Base-by-base conservation (phyloP, 176 grass and related monocot species). In the Raddia guianensis region DNA sequence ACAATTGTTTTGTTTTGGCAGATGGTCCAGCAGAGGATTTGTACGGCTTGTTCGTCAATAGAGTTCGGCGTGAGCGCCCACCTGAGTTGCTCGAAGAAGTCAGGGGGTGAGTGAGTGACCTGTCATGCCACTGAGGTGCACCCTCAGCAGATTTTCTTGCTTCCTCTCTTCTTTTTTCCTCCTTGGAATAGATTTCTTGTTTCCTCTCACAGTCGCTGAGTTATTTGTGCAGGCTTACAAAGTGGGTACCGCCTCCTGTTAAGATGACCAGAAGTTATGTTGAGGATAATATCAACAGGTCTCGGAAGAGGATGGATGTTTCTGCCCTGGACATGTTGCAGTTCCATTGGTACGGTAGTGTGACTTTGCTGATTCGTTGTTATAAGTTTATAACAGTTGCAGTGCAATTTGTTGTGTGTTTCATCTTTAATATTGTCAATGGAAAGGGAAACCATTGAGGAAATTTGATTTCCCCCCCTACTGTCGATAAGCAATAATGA, bases 21-120 rank as follows among this genome's bases (percentile, higher is more conserved):
- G 96, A 98, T 87, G 92, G 95, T 5, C 92, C 92, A 0, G 92
- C 96, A n/a, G 96, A 98, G 84, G 96, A 98, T 82, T 43, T 98
- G 20, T 98, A 95, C 7, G 92, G 96, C 50, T 75, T 98, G 53
- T 95, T 98, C 65, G 93, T 95, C 64, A 95, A 98, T 19, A 90
- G 37, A 72, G 88, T 98, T 14, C 88, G 90, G 49, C 87, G 96
- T 9, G 96, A 98, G 73, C 83, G 86, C 20, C 84, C 92, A 8
- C 84, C 96, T 3, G 86, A 98, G 75, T 83, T 95, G 67, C 92
- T 95, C 0, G 72, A 93, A 77, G 83, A 98, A 81, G 35, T 98
- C 72, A 98, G 82, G 83, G 96, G 92, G 92, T 91, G 34, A 82
- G 74, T 56, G 15, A 47, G 0, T 0, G 0, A 63, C 84, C 63